A percentile compares a stretch with the other conserved stretches of the same genome.
phyloP scores from a whole-genome alignment of 805 yeast species.

The Saccharomycopsis schoenii region DNA sequence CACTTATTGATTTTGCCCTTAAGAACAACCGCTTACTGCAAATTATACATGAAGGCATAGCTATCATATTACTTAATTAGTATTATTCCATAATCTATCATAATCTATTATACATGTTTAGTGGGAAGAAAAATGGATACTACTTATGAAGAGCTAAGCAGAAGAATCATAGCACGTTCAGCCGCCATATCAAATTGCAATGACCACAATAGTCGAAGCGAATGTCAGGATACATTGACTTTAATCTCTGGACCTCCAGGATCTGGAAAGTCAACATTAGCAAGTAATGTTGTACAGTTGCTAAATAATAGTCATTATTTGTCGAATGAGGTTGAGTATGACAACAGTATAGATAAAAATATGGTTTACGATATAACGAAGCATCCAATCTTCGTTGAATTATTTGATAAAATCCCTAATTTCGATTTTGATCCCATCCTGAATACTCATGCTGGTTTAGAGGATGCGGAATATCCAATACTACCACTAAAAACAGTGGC shows the following conservation, averaged over 20 bases:
- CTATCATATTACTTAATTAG: too few relatives aligned
- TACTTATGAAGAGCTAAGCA: slow-evolving; percentile 25
- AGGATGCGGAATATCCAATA: not conserved
- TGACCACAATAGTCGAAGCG: not conserved
- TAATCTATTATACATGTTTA: too few relatives aligned
- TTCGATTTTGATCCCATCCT: not conserved
- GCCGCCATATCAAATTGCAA: slow-evolving; percentile 22
- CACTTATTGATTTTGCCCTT: too few relatives aligned
- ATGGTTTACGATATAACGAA: not conserved
- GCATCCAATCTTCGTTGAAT: not conserved
- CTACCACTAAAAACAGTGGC: not conserved
- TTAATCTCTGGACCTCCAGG: slow-evolving; percentile 76
- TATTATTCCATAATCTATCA: too few relatives aligned
- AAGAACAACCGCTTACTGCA: too few relatives aligned
- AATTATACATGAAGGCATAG: too few relatives aligned
- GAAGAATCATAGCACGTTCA: slow-evolving; percentile 17
- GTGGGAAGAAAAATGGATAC: slow-evolving; percentile 22
- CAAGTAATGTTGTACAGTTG: slow-evolving; percentile 34
- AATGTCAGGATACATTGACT: slow-evolving; percentile 28
- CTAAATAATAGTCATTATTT: slow-evolving; percentile 25
- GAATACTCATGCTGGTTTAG: not conserved
- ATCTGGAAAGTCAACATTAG: slow-evolving; percentile 70
- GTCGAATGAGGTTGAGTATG: not conserved
- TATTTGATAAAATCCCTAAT: not conserved
- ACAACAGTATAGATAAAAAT: not conserved